Evolutionary conservation across 139 green algal species (phyloP).

Genomic region (Mesostigma viride): DNA sequence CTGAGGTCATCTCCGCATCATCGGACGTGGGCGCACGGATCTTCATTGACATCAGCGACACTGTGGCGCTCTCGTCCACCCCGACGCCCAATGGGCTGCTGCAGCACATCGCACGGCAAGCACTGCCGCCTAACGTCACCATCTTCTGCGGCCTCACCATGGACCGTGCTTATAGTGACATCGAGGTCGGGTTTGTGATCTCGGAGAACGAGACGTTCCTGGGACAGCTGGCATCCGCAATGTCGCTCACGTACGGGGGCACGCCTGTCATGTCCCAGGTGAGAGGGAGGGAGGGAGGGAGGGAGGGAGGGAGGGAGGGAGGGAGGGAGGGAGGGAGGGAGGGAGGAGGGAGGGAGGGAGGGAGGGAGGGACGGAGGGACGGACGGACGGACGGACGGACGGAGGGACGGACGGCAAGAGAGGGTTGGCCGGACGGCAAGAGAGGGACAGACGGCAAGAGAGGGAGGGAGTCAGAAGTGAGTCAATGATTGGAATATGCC

Average conservation of each 20-base stretch:
- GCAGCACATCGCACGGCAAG: conserved; percentile 12
- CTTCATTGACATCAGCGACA: conserved; percentile 20
- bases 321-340: no score
- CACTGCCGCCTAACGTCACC: conserved; percentile 15
- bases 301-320: no score
- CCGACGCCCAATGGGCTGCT: conserved; percentile 24
- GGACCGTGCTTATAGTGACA: conserved; percentile 24
- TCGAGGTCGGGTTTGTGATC: conserved; percentile 17
- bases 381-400: no score
- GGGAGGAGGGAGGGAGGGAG: no score
- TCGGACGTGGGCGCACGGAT: conserved; percentile 10
- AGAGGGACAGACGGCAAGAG: no score
- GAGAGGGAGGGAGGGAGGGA: no score
- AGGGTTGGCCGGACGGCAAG: no score
- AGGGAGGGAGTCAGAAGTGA: no score
- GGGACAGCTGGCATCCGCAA: background rate
- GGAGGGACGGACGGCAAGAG: no score
- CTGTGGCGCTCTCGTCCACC: conserved; percentile 19
- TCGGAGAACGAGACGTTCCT: conserved; percentile 9
- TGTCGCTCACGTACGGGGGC: conserved; percentile 7
- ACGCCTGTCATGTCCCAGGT: conserved; percentile 16
- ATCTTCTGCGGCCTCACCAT: conserved; percentile 25
- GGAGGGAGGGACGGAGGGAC: no score
- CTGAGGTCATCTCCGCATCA: conserved; percentile 10
- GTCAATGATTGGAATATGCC: no score